Base-by-base conservation (phyloP, 208 protist genomes). In the Leishmania guyanensis region DNA sequence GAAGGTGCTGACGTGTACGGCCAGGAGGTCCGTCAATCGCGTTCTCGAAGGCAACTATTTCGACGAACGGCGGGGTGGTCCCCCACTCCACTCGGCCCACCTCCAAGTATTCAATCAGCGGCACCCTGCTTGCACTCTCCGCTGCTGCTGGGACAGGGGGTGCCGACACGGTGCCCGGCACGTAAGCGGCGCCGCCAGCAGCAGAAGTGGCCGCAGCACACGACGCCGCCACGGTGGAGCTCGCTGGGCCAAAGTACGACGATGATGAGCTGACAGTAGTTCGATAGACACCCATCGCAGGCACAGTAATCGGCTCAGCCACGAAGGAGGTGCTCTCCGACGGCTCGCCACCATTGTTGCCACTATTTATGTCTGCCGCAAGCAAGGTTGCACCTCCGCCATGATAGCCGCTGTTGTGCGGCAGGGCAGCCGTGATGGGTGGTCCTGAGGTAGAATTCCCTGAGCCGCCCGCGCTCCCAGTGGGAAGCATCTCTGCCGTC, bases 81-180 rank as follows among this genome's bases (percentile, higher is more conserved):
- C 93, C 93, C 93, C 93, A 97, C 75, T 93, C 88, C 16, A 97
- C 79, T 48, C 65, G 80, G 39, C 86, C 77, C 20, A 97, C 84
- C 53, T 86, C 74, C 29, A 97, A 60, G 70, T 88, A 92, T 58
- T 90, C 89, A 48, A 94, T 81, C 5, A 83, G 81, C 0, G 87
- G 82, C 36, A 86, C 56, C 6, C 82, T 81, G 20, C 26, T 56
- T 22, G 72, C 72, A 5, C 53, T 20, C 56, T 36, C 73, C 56
- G n/a, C 20, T 62, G 53, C 50, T 16, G 51, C 50, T 1, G 72
- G 51, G 29, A 5, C n/a, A 17, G 17, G 33, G 29, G 17, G 26
- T 53, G 51, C 26, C n/a, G 71, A 17, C 39, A 10, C 39, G 43
- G n/a, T 17, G 9, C 53, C 53, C 53, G 53, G 53, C 53, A 22